A percentile compares a stretch with the other conserved stretches of the same genome.
phyloP scores from a whole-genome alignment of 176 grass and related monocot genomes.

The Musa schizocarpa region DNA sequence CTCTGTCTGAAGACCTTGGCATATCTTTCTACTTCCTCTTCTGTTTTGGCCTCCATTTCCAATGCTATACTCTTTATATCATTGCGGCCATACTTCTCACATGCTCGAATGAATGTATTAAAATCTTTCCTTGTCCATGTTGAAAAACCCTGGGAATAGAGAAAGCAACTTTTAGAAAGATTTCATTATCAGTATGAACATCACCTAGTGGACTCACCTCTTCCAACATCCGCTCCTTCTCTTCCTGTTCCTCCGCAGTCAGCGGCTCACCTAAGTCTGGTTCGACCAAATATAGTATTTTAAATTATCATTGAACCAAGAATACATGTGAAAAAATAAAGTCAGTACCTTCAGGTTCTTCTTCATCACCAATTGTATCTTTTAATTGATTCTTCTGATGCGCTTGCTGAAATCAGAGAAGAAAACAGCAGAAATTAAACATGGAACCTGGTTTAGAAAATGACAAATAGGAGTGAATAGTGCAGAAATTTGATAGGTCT shows the following conservation, averaged over 20 bases:
- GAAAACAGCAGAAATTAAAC: neutral
- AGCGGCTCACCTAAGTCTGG: constrained; percentile 45
- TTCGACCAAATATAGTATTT: constrained; percentile 14
- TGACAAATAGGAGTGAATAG: neutral
- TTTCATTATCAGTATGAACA: neutral
- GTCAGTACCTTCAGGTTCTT: constrained; percentile 68
- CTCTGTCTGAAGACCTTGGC: constrained; percentile 84
- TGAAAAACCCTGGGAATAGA: constrained; percentile 64
- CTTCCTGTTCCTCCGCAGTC: constrained; percentile 50
- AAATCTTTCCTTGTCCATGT: constrained; percentile 95
- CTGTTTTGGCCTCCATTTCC: constrained; percentile 92
- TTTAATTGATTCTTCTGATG: constrained; percentile 76
- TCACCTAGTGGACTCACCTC: constrained; percentile 28
- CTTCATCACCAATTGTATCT: constrained; percentile 81
- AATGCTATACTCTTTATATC: constrained; percentile 86
- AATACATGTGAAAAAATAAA: constrained; percentile 31
- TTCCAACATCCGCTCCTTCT: constrained; percentile 56
- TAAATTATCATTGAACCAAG: constrained; percentile 5
- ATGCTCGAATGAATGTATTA: constrained; percentile 87
- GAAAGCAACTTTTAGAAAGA: neutral
- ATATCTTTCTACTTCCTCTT: constrained; percentile 96
- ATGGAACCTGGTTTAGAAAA: constrained; percentile 1
- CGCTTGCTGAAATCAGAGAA: constrained; percentile 57
- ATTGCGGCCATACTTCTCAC: constrained; percentile 89
- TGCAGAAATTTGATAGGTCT: neutral